Conservation (phyloP, 805 yeast genomes). For the Starmerella ratchasimensis region DNA sequence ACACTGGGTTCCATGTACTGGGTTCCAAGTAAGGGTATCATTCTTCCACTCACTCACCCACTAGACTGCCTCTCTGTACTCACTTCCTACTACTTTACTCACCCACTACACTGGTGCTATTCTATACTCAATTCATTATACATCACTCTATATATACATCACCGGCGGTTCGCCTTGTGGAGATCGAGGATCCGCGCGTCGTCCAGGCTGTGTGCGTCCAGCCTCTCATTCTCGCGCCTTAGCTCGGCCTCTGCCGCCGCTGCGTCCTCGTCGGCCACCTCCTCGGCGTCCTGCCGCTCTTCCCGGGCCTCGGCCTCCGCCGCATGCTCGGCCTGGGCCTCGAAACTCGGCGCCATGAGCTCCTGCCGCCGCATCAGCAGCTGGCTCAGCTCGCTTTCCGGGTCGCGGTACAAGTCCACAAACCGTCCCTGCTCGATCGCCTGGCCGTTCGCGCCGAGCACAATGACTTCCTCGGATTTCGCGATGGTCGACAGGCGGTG, state of each 20-base stretch:
- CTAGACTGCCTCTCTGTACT: too few relatives aligned
- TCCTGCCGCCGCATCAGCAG: constrained; percentile 25
- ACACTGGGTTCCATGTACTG: too few relatives aligned
- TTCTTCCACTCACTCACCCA: too few relatives aligned
- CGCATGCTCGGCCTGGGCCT: not conserved
- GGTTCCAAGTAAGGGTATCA: too few relatives aligned
- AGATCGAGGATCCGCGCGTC: too few relatives aligned
- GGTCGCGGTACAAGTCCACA: constrained; percentile 36
- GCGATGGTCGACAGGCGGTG: constrained; percentile 81
- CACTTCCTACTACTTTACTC: too few relatives aligned
- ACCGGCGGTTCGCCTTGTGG: too few relatives aligned
- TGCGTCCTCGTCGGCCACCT: constrained; percentile 7
- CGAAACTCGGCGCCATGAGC: constrained; percentile 5
- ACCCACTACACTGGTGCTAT: too few relatives aligned
- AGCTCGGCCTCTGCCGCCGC: constrained; percentile 9
- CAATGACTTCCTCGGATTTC: constrained; percentile 68
- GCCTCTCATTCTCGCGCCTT: too few relatives aligned
- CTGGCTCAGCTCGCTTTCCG: constrained; percentile 34
- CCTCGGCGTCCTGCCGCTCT: not conserved
- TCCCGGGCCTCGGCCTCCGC: not conserved
- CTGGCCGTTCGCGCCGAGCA: constrained; percentile 56
- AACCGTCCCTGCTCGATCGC: constrained; percentile 63
- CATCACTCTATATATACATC: too few relatives aligned
- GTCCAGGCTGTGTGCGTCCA: too few relatives aligned
- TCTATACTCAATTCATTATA: too few relatives aligned